phyloP scores from a whole-genome alignment of 768 basidiomycete genomes.

The Termitomyces sp. region DNA sequence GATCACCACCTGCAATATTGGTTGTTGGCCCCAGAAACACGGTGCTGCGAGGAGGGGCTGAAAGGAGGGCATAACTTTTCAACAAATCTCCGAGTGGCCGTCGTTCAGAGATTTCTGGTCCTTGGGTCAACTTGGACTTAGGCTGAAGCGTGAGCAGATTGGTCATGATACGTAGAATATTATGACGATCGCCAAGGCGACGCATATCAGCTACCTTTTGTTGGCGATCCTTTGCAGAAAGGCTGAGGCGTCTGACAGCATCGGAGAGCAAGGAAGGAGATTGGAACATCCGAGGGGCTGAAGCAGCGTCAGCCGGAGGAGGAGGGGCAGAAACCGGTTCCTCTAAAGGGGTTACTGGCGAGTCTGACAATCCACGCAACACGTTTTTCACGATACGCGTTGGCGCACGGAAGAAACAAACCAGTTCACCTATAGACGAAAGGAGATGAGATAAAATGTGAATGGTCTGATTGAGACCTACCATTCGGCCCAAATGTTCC shows the following conservation, averaged over 20 bases:
- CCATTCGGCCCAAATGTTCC: constrained; percentile 89
- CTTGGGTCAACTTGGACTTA: constrained; percentile 34
- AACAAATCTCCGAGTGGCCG: constrained; percentile 34
- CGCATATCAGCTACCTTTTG: constrained; percentile 32
- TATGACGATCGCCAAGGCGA: constrained; percentile 43
- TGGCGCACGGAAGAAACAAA: constrained; percentile 80
- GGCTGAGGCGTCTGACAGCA: constrained; percentile 58
- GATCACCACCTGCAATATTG: constrained; percentile 45
- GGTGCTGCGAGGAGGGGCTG: constrained; percentile 44
- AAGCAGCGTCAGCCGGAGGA: constrained; percentile 13
- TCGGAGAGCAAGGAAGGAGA: constrained; percentile 69
- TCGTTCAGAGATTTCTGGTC: constrained; percentile 27
- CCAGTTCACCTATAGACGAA: constrained; percentile 59
- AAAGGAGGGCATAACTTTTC: constrained; percentile 35
- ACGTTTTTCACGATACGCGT: constrained; percentile 64
- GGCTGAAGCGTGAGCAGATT: constrained; percentile 58
- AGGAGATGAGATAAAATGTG: neutral
- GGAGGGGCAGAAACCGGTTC: constrained; percentile 17
- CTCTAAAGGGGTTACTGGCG: constrained; percentile 30
- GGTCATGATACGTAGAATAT: constrained; percentile 72
- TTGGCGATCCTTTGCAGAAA: constrained; percentile 54
- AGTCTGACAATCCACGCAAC: constrained; percentile 40
- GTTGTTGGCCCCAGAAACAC: constrained; percentile 52
- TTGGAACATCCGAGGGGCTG: constrained; percentile 38
- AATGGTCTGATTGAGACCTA: constrained; percentile 21